Conservation (phyloP, 1,139 yeast species). For the Pichia sp. region DNA sequence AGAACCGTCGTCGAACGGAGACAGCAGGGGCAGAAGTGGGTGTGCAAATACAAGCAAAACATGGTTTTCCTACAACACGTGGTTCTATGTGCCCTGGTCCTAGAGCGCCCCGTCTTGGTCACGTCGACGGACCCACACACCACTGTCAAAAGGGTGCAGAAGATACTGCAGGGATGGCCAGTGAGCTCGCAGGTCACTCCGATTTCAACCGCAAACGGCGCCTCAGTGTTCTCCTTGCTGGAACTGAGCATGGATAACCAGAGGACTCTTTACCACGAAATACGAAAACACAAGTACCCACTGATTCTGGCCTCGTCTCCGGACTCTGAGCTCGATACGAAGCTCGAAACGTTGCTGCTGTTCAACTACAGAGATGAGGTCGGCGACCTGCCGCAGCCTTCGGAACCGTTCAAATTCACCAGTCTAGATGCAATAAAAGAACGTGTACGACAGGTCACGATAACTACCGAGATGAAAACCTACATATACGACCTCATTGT, state of each 20-base stretch:
- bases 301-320: constrained; percentile 6
- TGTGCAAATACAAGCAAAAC: not conserved
- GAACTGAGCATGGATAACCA: constrained; percentile 6
- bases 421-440: not conserved
- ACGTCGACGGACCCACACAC: constrained; percentile 3
- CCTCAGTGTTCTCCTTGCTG: constrained; percentile 3
- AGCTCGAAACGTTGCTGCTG: constrained; percentile 6
- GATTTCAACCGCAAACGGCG: constrained; percentile 3
- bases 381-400: not conserved
- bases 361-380: constrained; percentile 7
- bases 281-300: constrained; percentile 9
- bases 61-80: constrained; percentile 9
- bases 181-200: not conserved
- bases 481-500: constrained; percentile 52
- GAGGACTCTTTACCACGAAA: not conserved
- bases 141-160: constrained; percentile 6
- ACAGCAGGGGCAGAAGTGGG: not conserved
- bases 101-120: constrained; percentile 8
- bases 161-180: constrained; percentile 1
- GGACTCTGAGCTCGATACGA: constrained; percentile 4
- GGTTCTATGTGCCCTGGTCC: constrained; percentile 1
- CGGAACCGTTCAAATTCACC: not conserved
- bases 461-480: constrained; percentile 41
- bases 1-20: not conserved
- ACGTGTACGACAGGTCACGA: constrained; percentile 25